Evolutionary conservation across 2,329 filamentous ascomycete species (phyloP), one percentile per base, ranked within the genome.

Genomic region (Fusarium drepaniforme): DNA sequence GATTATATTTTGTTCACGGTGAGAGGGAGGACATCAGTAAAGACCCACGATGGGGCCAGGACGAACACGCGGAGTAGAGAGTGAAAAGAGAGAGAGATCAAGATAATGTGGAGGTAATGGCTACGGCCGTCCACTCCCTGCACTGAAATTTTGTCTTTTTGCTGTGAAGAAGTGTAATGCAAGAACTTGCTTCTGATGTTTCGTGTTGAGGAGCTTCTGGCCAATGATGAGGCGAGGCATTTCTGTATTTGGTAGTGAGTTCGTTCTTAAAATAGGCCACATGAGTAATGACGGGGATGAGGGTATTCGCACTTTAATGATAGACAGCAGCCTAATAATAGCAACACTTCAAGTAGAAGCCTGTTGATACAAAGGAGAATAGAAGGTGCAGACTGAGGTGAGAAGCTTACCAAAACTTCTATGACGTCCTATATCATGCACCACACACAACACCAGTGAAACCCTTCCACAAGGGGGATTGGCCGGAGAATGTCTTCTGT

Each of bases 121-220:
- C 69, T 61, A 51, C 23, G 51, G 74, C 74, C 73, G 75, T 77
- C 75, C 73, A 70, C 67, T 77, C 68, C 67, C 53, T 76, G 6
- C 8, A 57, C 21, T 35, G 23, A 53, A 28, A n/a, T 42, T 18
- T 12, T 23, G 33, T 23, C 21, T 4, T 38, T 23, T 58, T 23
- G 18, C 13, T 38, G 28, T 53, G 28, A 53, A 53, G 49, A 53
- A n/a, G 49, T 53, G 18, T 12, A 8, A 3, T 53, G 49, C 49
- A 53, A 6, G 18, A 53, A 53, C 49, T 33, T 53, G 28, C 49
- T 53, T 33, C 28, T 53, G 18, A 33, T 53, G 49, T 53, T 53
- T 53, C 28, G 49, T 37, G 16, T 40, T 65, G 18, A 62, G 23
- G 59, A 30, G 38, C 4, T 11, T 2, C 42, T 62, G 25, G 30